Evolutionary conservation across 2,329 filamentous ascomycete genomes (phyloP), one percentile per base, ranked within the genome.

Genomic region (Diaporthe vaccinii): DNA sequence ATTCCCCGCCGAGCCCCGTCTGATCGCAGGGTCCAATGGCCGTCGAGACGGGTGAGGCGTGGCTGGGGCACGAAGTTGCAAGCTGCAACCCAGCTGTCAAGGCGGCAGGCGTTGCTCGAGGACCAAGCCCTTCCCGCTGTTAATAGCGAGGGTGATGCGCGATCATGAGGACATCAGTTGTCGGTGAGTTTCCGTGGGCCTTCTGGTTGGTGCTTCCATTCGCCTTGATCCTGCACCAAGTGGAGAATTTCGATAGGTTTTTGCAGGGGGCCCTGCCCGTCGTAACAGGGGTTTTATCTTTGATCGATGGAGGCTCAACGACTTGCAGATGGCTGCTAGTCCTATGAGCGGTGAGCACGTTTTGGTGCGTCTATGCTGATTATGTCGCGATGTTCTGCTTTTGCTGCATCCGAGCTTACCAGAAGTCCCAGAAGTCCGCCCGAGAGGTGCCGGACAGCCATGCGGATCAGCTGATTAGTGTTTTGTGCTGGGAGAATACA

Each of bases 261-360:
- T 75, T 72, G 70, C 31, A 72, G 58, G 31, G 59, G 58, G 17
- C 31, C 55, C 58, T 62, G 69, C 58, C 46, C 12, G 59, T 44
- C 39, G 58, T 46, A 55, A 41, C 58, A 67, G 74, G 74, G 69
- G 49, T 49, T 72, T 75, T 75, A 75, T 75, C 74, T 75, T 46
- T 68, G 68, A 73, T 72, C 61, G 73, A 71, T 71, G 49, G 58
- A 75, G 41, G 51, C 68, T 72, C 73, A 75, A 71, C 53, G 46
- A 62, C 70, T 55, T 73, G 70, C 70, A 55, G 70, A 73, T 55
- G 70, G 58, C 58, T 55, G 68, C 39, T 46, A 55, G 36, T 55
- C 75, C 75, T 76, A 76, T 76, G 72, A 76, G 75, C 75, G 75
- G 75, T 76, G 75, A 67, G 75, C 75, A 76, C 72, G 72, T 72